phyloP scores from a whole-genome alignment of 306 rosid species.

The Prunus armeniaca region DNA sequence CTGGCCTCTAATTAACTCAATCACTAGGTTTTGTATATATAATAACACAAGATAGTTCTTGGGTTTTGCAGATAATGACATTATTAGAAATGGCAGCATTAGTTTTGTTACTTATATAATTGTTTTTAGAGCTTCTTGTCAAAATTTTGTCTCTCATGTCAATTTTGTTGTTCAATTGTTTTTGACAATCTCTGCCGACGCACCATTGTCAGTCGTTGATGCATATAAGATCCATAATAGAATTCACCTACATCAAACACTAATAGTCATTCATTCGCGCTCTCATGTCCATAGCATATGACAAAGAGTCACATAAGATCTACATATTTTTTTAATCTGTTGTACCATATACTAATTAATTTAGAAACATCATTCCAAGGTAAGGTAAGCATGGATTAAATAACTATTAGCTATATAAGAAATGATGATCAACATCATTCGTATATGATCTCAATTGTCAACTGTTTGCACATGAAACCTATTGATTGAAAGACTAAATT shows the following conservation, averaged over 20 bases:
- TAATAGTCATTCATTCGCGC: background rate
- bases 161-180: no score
- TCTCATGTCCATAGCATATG: background rate
- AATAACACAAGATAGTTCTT: background rate
- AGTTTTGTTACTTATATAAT: background rate
- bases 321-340: background rate
- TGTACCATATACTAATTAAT: background rate
- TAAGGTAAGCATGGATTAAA: background rate
- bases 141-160: no score
- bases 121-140: background rate
- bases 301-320: background rate
- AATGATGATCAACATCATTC: background rate
- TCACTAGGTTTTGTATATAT: background rate
- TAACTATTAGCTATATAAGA: background rate
- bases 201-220: no score
- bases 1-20: conserved; percentile 8
- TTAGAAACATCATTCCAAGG: background rate
- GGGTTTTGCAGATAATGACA: background rate
- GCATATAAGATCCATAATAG: no score
- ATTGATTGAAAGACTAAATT: no score
- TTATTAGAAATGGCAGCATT: background rate
- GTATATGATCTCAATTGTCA: background rate
- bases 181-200: no score
- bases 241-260: no score
- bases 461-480: no score